Percentiles rank a stretch among this genome's conserved stretches.
These are phyloP conservation scores for Pichia cactophila DNA, from an alignment of 1,139 yeast genomes.

Conservation along the genomic window DNA sequence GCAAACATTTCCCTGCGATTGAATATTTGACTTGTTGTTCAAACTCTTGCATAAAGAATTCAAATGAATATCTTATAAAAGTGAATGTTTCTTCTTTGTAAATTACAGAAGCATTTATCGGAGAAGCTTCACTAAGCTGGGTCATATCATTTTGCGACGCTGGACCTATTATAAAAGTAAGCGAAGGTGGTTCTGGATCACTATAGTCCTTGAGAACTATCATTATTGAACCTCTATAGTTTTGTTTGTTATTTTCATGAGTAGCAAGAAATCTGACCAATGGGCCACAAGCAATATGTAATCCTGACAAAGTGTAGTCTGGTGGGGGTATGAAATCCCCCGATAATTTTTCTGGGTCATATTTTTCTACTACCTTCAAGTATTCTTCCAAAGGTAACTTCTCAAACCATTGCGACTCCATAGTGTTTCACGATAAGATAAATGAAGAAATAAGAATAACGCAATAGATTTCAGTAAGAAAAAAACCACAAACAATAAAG, in stretches of 20 bases:
- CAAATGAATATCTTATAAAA: slow-evolving; percentile 59
- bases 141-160: background rate
- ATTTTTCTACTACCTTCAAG: slow-evolving; percentile 12
- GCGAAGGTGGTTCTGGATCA: slow-evolving; percentile 16
- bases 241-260: slow-evolving; percentile 35
- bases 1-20: slow-evolving; percentile 37
- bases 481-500: no score
- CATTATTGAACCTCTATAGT: slow-evolving; percentile 61
- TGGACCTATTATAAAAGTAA: slow-evolving; percentile 8
- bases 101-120: slow-evolving; percentile 26
- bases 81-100: slow-evolving; percentile 42
- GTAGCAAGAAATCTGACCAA: slow-evolving; percentile 60
- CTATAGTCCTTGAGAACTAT: slow-evolving; percentile 41
- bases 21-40: slow-evolving; percentile 60
- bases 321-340: slow-evolving; percentile 18
- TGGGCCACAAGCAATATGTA: slow-evolving; percentile 63
- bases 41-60: slow-evolving; percentile 35
- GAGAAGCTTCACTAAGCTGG: background rate
- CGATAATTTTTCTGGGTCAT: slow-evolving; percentile 17
- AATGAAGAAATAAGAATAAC: no score
- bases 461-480: no score
- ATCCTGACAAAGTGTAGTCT: slow-evolving; percentile 10
- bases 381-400: slow-evolving; percentile 23
- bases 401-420: slow-evolving; percentile 18
- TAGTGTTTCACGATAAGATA: no score